A percentile compares a stretch with the other conserved stretches of the same genome.
Conservation (phyloP, 306 rosid genomes). For the Lathyrus oleraceus region DNA sequence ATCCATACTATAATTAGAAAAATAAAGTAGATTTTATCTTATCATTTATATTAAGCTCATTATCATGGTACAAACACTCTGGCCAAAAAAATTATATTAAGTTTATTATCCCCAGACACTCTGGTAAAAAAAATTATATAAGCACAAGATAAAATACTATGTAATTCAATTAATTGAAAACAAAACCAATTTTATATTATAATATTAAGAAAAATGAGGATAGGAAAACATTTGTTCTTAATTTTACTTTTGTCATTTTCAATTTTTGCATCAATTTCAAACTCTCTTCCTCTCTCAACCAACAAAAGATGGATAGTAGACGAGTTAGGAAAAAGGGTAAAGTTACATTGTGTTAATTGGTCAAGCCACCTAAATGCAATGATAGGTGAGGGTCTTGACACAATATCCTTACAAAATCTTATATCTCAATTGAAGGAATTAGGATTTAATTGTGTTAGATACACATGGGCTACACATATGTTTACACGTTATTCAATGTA, state of each 20-base stretch:
- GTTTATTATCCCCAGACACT: background rate
- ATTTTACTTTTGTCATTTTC: background rate
- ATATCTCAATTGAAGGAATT: background rate
- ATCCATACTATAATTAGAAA: background rate
- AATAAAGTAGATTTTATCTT: background rate
- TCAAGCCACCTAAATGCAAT: slow-evolving; percentile 44
- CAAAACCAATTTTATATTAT: background rate
- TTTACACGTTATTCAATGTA: slow-evolving; percentile 30
- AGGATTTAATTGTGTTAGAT: slow-evolving; percentile 45
- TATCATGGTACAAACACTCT: background rate
- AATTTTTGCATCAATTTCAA: slow-evolving; percentile 18
- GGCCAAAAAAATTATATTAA: background rate
- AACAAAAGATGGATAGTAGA: slow-evolving; percentile 51
- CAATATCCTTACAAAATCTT: slow-evolving; percentile 13
- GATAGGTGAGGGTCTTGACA: slow-evolving; percentile 42
- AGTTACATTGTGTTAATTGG: slow-evolving; percentile 46
- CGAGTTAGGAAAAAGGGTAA: slow-evolving; percentile 35
- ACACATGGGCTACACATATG: slow-evolving; percentile 43
- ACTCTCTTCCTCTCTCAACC: slow-evolving; percentile 43
- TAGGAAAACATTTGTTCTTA: background rate
- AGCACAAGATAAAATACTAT: background rate
- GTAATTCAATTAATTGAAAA: background rate
- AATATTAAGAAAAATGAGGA: slow-evolving; percentile 4
- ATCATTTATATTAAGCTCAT: background rate
- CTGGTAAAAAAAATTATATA: background rate